Evolutionary conservation across 345 rosid genomes (phyloP), one percentile per base, ranked within the genome.

Genomic region (Citrus trifoliata): DNA sequence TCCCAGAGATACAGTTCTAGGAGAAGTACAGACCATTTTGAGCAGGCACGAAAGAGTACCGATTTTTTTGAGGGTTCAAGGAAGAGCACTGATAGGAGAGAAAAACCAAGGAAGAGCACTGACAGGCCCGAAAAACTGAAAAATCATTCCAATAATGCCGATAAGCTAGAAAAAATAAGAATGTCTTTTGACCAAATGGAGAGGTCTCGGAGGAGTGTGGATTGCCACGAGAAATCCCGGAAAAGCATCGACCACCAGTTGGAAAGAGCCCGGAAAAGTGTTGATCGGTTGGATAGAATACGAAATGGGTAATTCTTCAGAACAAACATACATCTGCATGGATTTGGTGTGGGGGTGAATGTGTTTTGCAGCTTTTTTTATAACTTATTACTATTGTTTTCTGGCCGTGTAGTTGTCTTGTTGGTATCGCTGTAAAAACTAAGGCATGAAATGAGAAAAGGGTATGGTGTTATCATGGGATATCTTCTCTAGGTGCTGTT

Each of bases 41-140:
- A 89, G 79, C 93, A 80, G 78, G 74, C 93, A 46, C 87, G 93
- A 48, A 85, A 84, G 83, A 86, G 88, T 62, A 90, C 89, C 0
- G 95, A 94, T 46, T 76, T 86, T 16, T 83, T 87, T 42, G 98
- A 93, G 67, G 91, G 75, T 66, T 80, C 93, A 9, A 88, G 98
- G 84, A 93, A 88, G 91, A 95, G 98, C 73, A 86, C 92, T 9
- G 97, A 92, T 77, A 76, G 93, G 74, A 88, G 95, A 77, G 97
- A 94, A 84, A 95, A 92, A 78, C 95, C 97, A 10, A 91, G 98
- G 87, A 88, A 90, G 67, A 96, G 99, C 89, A 89, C 89, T 0
- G 98, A 92, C 73, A 83, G 91, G 75, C 83, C 83, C 0, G 79
- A 76, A 67, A 88, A 91, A 73, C 88, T 87, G 70, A 90, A 88